These are phyloP conservation scores for Plasmodium fragile DNA, from an alignment of 169 alveolate species.

Conservation along the genomic window DNA sequence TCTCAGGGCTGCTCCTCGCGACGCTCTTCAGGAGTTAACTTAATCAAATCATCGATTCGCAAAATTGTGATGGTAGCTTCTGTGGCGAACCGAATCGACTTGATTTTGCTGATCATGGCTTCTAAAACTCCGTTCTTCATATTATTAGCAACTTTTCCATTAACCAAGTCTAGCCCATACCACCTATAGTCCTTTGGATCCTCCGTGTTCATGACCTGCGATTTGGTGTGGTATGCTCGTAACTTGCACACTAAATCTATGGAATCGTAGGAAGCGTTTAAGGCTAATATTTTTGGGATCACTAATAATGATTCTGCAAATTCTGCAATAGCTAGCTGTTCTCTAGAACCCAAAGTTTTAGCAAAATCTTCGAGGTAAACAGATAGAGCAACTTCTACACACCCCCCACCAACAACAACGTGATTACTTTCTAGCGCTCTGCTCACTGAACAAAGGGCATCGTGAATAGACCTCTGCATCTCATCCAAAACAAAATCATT, in stretches of 20 bases:
- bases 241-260: constrained; percentile 95
- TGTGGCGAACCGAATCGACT: constrained; percentile 97
- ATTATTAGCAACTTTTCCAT: constrained; percentile 96
- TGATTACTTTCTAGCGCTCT: constrained; percentile 92
- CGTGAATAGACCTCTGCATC: constrained; percentile 97
- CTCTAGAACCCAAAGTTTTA: constrained; percentile 97
- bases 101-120: constrained; percentile 95
- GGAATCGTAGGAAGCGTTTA: constrained; percentile 98
- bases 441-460: constrained; percentile 97
- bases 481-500: constrained; percentile 98
- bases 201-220: constrained; percentile 84
- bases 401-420: constrained; percentile 99
- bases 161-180: constrained; percentile 96
- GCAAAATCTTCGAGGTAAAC: constrained; percentile 97
- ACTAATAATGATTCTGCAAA: constrained; percentile 97
- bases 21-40: constrained; percentile 92
- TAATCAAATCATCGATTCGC: constrained; percentile 98
- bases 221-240: constrained; percentile 94
- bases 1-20: constrained; percentile 81
- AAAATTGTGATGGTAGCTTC: constrained; percentile 99
- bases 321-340: constrained; percentile 99
- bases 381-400: constrained; percentile 98
- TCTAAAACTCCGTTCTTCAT: constrained; percentile 96
- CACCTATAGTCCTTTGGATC: constrained; percentile 80
- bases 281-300: constrained; percentile 99